Evolutionary conservation across 2,329 filamentous ascomycete genomes (phyloP).

Genomic region (Beauveria brongniartii): DNA sequence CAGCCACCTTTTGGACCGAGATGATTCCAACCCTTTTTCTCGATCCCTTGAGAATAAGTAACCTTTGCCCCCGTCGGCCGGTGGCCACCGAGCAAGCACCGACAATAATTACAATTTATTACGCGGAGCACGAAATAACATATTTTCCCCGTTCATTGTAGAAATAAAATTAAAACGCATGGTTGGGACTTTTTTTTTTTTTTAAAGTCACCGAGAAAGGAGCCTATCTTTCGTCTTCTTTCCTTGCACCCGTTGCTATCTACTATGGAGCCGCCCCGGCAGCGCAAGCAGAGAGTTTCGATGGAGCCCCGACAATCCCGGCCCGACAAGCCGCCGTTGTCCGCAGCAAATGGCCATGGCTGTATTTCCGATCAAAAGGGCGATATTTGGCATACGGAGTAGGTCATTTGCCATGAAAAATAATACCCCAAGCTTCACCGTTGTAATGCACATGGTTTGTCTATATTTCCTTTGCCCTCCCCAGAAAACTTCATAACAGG

Average conservation of each 20-base stretch:
- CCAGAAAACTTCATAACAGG: too few species aligned
- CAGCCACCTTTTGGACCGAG: background rate
- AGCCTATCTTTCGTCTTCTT: background rate
- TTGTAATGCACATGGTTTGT: too few species aligned
- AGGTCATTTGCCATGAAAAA: background rate
- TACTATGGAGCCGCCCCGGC: constrained; percentile 1
- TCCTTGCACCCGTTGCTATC: background rate
- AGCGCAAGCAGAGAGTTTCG: too few species aligned
- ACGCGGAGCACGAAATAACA: background rate
- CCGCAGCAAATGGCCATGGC: background rate
- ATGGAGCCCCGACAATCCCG: background rate
- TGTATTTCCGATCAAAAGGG: background rate
- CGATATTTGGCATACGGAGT: background rate
- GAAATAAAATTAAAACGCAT: too few species aligned
- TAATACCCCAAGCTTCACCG: background rate
- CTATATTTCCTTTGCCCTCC: too few species aligned
- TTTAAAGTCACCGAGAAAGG: background rate
- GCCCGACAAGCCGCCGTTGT: background rate
- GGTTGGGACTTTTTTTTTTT: background rate
- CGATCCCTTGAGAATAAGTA: background rate
- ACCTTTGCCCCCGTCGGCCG: too few species aligned
- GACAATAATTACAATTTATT: too few species aligned
- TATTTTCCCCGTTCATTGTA: background rate
- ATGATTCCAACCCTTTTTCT: background rate
- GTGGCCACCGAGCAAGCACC: too few species aligned